Conservation (phyloP, 257 asterid genomes). For the Salvia splendens region DNA sequence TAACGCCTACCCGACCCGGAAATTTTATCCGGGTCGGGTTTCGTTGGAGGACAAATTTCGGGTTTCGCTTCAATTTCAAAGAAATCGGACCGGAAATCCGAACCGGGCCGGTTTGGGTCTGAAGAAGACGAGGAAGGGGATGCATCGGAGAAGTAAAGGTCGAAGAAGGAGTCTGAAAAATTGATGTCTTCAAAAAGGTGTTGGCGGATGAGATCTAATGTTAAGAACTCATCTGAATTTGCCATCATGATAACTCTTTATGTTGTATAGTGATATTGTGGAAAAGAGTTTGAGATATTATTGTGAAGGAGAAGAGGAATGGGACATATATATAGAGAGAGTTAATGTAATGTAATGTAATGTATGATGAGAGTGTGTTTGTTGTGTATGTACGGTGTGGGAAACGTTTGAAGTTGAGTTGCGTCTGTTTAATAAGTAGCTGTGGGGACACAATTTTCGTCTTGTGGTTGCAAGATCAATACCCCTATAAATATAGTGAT, state of each 20-base stretch:
- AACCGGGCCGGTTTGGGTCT: not conserved
- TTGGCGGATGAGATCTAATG: not conserved
- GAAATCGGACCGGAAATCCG: not conserved
- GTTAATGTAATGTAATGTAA: no score
- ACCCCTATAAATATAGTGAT: no score
- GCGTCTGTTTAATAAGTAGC: no score
- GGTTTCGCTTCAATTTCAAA: not conserved
- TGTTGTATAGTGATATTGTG: no score
- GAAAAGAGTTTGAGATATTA: no score
- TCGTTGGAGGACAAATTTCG: not conserved
- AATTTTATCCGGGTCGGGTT: not conserved
- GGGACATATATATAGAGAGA: not conserved
- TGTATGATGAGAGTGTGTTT: no score
- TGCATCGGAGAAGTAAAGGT: not conserved
- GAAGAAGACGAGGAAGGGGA: not conserved
- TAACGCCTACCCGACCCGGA: constrained; percentile 26
- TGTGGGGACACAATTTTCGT: no score
- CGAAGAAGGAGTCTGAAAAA: not conserved
- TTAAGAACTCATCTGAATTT: not conserved
- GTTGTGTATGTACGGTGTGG: no score
- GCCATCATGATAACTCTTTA: not conserved
- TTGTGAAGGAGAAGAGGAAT: not conserved
- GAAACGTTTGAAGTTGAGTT: no score
- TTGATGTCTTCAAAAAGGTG: constrained; percentile 1
- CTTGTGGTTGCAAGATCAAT: no score